Evolutionary conservation across 75 land plant genomes (phyloP).

Genomic region (Larix kaempferi): DNA sequence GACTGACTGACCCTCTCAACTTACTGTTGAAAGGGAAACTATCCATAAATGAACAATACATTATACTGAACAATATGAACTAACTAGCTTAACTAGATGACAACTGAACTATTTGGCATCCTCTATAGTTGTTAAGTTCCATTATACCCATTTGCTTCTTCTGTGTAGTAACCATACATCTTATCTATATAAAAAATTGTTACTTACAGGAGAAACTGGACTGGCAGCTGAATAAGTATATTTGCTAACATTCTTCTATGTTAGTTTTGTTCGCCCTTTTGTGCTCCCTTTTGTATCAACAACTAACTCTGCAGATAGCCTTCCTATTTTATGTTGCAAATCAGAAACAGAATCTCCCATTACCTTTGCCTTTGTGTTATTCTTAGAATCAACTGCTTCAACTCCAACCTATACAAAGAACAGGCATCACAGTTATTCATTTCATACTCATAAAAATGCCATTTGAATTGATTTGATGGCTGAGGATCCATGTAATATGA

Average conservation of each 20-base stretch:
- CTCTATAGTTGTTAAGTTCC: too few species aligned
- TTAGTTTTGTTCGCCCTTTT: constrained; percentile 38
- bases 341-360: constrained; percentile 55
- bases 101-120: too few species aligned
- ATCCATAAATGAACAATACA: too few species aligned
- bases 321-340: constrained; percentile 84
- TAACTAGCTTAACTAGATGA: too few species aligned
- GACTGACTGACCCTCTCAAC: too few species aligned
- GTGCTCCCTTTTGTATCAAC: constrained; percentile 26
- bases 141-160: constrained; percentile 27
- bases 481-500: constrained; percentile 98
- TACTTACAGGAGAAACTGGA: constrained; percentile 13
- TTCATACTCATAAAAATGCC: constrained; percentile 95
- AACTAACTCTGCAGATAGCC: constrained; percentile 52
- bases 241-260: constrained; percentile 19
- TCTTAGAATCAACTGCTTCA: constrained; percentile 84
- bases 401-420: constrained; percentile 82
- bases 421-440: constrained; percentile 71
- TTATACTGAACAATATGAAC: too few species aligned
- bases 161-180: constrained; percentile 27
- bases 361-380: constrained; percentile 56
- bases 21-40: too few species aligned
- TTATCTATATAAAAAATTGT: constrained; percentile 19
- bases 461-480: constrained; percentile 65
- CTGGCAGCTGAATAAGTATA: constrained; percentile 13